Evolutionary conservation across 2,329 filamentous ascomycete genomes (phyloP).

Genomic region (Xylariaceae sp.): DNA sequence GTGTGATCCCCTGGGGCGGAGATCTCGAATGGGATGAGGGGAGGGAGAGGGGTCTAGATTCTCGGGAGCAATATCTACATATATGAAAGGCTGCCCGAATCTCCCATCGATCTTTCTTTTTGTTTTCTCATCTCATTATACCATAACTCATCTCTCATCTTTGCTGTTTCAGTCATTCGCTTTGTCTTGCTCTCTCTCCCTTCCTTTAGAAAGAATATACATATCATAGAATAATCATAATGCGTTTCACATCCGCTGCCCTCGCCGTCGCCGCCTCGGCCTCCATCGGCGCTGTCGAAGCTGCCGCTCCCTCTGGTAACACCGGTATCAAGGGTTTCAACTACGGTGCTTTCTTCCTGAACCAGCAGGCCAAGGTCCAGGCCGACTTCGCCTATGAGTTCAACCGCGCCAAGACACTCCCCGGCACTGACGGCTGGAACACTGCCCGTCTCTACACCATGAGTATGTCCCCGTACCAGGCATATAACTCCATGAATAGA

Average conservation of each 20-base stretch:
- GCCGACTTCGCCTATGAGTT: conserved; percentile 33
- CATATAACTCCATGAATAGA: too few relatives aligned
- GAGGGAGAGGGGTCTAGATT: conserved; percentile 5
- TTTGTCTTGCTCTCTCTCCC: neutral
- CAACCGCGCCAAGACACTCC: conserved; percentile 29
- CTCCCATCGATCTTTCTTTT: neutral
- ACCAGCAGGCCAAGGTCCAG: conserved; percentile 31
- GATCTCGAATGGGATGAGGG: conserved; percentile 10
- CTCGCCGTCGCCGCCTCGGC: conserved; percentile 25
- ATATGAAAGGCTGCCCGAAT: neutral
- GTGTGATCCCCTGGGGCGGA: conserved; percentile 1
- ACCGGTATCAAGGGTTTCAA: conserved; percentile 31
- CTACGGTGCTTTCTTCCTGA: conserved; percentile 33
- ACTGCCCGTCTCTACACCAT: conserved; percentile 33
- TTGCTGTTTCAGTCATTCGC: neutral
- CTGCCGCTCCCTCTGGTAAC: conserved; percentile 15
- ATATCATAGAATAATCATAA: conserved; percentile 19
- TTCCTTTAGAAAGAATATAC: too few relatives aligned
- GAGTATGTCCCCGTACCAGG: conserved; percentile 21
- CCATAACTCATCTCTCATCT: neutral
- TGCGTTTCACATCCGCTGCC: conserved; percentile 26
- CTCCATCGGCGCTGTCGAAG: conserved; percentile 21
- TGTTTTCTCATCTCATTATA: neutral
- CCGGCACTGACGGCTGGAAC: conserved; percentile 30
- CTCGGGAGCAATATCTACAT: neutral